Conservation (phyloP, 2,329 filamentous ascomycete genomes). For the Didymella segeticola region DNA sequence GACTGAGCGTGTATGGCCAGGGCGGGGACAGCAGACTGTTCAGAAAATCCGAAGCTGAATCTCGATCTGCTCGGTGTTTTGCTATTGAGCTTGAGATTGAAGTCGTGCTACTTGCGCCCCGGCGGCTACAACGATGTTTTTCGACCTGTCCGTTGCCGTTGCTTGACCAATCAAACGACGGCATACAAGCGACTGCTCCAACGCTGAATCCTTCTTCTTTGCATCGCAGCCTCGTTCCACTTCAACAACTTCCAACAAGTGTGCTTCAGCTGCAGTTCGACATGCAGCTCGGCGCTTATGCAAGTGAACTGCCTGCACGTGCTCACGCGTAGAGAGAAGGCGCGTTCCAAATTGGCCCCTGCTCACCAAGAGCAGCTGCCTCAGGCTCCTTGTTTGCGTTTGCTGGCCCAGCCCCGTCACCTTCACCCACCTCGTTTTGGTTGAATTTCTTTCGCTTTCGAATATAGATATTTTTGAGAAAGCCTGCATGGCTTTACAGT, state of each 20-base stretch:
- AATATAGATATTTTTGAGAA: not conserved
- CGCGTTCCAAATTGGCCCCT: constrained; percentile 11
- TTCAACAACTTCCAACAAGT: not conserved
- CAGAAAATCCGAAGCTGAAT: too few relatives aligned
- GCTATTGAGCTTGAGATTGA: not conserved
- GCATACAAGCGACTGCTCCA: not conserved
- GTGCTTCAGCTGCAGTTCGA: not conserved
- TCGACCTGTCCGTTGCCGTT: not conserved
- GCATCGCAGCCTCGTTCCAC: too few relatives aligned
- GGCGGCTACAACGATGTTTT: constrained; percentile 3
- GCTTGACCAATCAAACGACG: not conserved
- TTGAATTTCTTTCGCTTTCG: not conserved
- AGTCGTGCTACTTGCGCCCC: not conserved
- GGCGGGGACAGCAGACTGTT: too few relatives aligned
- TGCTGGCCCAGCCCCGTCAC: constrained; percentile 5
- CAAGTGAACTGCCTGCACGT: constrained; percentile 4
- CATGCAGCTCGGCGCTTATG: not conserved
- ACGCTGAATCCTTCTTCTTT: not conserved
- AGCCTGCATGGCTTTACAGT: constrained; percentile 8
- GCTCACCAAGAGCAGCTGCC: constrained; percentile 22
- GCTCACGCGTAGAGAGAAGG: constrained; percentile 4
- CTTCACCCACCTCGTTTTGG: not conserved
- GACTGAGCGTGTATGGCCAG: too few relatives aligned
- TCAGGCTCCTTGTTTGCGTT: constrained; percentile 33
- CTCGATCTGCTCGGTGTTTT: not conserved